Evolutionary conservation across 2,329 filamentous ascomycete species (phyloP).

Genomic region (Venturia effusa): DNA sequence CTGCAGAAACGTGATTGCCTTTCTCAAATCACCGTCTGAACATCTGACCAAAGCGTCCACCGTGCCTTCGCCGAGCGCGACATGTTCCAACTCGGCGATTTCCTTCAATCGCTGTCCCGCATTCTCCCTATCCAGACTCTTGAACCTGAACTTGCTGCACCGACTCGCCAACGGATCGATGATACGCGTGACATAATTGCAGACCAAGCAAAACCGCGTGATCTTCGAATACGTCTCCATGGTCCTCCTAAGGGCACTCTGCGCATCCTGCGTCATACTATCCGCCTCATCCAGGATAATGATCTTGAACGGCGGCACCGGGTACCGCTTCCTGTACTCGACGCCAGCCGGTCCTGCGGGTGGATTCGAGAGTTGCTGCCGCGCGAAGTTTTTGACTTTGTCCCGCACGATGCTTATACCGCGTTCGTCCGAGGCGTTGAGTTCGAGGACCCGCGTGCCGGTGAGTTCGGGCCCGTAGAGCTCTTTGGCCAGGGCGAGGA

Average conservation of each 20-base stretch:
- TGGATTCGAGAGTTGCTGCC: constrained; percentile 83
- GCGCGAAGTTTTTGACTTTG: constrained; percentile 96
- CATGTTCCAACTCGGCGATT: constrained; percentile 71
- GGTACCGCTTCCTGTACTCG: constrained; percentile 57
- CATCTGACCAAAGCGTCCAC: constrained; percentile 75
- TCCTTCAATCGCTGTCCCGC: constrained; percentile 67
- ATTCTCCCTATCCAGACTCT: constrained; percentile 81
- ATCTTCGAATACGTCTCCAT: constrained; percentile 99
- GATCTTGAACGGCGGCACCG: constrained; percentile 97
- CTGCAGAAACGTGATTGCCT: constrained; percentile 93
- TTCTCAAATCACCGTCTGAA: constrained; percentile 87
- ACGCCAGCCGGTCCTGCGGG: constrained; percentile 51
- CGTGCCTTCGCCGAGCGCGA: constrained; percentile 66
- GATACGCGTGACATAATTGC: constrained; percentile 97
- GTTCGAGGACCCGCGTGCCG: constrained; percentile 88
- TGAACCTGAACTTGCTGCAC: constrained; percentile 97
- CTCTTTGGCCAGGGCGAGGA: constrained; percentile 93
- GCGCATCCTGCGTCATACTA: constrained; percentile 97
- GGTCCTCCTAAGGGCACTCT: constrained; percentile 80
- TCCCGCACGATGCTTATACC: constrained; percentile 95
- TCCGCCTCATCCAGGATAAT: constrained; percentile 97
- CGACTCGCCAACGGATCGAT: constrained; percentile 90
- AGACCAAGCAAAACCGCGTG: constrained; percentile 93
- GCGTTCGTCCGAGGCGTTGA: constrained; percentile 98
- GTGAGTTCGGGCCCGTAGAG: constrained; percentile 94